Evolutionary conservation across 192 early-diverging fungal species (phyloP).

Genomic region (Pilobolus umbonatus): DNA sequence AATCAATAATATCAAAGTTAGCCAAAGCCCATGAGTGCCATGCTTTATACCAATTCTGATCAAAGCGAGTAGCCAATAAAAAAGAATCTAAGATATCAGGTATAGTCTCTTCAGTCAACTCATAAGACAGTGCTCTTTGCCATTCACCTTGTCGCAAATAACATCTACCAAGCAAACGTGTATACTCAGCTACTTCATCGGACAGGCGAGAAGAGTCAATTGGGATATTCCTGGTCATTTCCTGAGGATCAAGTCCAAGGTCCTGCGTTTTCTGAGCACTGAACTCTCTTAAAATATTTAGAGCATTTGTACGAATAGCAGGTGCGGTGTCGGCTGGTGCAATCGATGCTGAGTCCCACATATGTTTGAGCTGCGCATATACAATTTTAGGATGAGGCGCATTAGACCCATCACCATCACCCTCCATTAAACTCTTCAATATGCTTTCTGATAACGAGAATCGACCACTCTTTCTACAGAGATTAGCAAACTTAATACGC

Average conservation of each 20-base stretch:
- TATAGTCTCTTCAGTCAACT: conserved; percentile 46
- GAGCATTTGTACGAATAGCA: conserved; percentile 59
- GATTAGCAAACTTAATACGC: conserved; percentile 93
- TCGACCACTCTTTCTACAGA: conserved; percentile 87
- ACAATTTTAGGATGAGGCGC: conserved; percentile 67
- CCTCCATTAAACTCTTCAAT: conserved; percentile 60
- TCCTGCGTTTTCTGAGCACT: conserved; percentile 70
- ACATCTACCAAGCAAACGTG: conserved; percentile 67
- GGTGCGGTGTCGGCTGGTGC: conserved; percentile 8
- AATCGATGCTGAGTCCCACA: conserved; percentile 61
- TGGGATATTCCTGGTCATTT: conserved; percentile 45
- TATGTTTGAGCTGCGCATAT: conserved; percentile 89
- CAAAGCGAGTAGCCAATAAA: conserved; percentile 80
- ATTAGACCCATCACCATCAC: conserved; percentile 41
- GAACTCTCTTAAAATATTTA: conserved; percentile 74
- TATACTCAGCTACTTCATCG: conserved; percentile 46
- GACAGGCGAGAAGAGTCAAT: conserved; percentile 38
- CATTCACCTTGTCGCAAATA: conserved; percentile 95
- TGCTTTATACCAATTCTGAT: conserved; percentile 91
- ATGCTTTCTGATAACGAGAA: conserved; percentile 78
- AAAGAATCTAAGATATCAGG: conserved; percentile 79
- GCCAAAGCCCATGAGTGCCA: conserved; percentile 97
- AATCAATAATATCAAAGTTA: conserved; percentile 83
- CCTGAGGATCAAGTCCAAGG: conserved; percentile 53
- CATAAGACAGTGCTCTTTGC: conserved; percentile 60